Base-by-base conservation (phyloP, 148 eudicot species). In the Fagopyrum homotropicum region DNA sequence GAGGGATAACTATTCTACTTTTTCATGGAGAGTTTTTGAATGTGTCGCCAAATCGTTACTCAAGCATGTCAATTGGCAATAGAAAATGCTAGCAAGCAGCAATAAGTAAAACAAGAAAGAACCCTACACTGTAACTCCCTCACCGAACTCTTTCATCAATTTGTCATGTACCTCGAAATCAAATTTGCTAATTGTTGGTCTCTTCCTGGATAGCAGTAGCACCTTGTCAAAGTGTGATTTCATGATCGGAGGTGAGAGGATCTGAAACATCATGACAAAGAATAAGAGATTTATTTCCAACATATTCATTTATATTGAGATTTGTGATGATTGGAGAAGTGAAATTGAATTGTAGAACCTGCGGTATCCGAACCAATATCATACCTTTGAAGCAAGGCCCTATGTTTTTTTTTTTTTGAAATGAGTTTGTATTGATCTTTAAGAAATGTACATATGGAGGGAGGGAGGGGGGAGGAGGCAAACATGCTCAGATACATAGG, bases 81-180 rank as follows among this genome's bases (percentile, higher is more conserved):
- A 60, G 12, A 60, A 22, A 40, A 40, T 61, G 68, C 68, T 61
- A 54, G 17, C 15, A 54, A 4, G 59, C 15, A 22, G 26, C 26
- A 22, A 22, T 14, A 7, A 61, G 43, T 29, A 22, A 26, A 61
- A 61, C 26, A 29, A 10, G 29, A 22, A 61, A 26, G 68, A 29
- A 22, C 26, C 44, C 61, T 26, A 11, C 68, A 29, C 40, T 30
- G 45, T 40, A 64, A 4, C 98, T 86, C 92, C 98, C 82, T 94
- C 97, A 8, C 98, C 98, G 55, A 94, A 94, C 84, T 94, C 98
- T 79, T 84, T 78, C 8, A 96, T 94, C 79, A 94, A 94, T 83
- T 89, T 88, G 84, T 92, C 97, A 45, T 94, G 97, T 44, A 91
- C 90, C 19, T 90, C 96, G 59, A 94, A 96, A 82, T 94, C 98